Evolutionary conservation across 768 basidiomycete species (phyloP).

Genomic region (Cystoderma amianthinum): DNA sequence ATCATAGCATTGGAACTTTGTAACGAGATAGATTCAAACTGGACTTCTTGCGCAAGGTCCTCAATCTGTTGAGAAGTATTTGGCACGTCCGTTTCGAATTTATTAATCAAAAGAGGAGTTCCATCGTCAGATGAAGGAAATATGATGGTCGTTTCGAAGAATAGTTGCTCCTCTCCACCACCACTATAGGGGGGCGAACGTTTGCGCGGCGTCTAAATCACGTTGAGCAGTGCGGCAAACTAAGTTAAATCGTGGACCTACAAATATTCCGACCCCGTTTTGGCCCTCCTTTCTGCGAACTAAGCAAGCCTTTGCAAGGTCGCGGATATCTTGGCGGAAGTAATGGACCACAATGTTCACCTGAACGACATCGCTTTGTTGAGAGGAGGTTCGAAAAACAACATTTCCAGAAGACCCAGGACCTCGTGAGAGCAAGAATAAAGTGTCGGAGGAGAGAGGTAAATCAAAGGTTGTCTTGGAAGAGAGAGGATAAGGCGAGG

Average conservation of each 20-base stretch:
- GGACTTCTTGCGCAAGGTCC: conserved; percentile 21
- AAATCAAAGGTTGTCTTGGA: conserved; percentile 9
- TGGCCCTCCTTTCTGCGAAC: conserved; percentile 14
- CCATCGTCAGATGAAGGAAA: conserved; percentile 22
- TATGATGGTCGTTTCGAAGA: conserved; percentile 26
- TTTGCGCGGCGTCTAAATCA: too few species aligned
- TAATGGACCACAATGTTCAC: conserved; percentile 18
- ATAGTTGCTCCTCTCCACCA: conserved; percentile 11
- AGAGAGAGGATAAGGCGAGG: not conserved
- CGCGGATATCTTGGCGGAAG: conserved; percentile 10
- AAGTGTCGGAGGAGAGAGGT: conserved; percentile 15
- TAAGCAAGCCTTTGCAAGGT: conserved; percentile 18
- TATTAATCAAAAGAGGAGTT: conserved; percentile 24
- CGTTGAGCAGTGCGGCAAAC: too few species aligned
- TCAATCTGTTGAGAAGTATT: conserved; percentile 30
- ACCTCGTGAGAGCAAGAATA: conserved; percentile 23
- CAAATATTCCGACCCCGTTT: conserved; percentile 28
- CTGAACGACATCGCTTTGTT: conserved; percentile 11
- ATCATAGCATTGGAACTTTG: conserved; percentile 26
- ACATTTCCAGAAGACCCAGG: conserved; percentile 14
- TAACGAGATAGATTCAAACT: conserved; percentile 29
- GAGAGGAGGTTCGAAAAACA: conserved; percentile 13
- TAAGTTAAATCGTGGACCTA: conserved; percentile 12
- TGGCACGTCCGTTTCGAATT: conserved; percentile 33
- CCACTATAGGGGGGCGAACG: too few species aligned